phyloP scores from a whole-genome alignment of 345 rosid genomes.

The Acer campestre region DNA sequence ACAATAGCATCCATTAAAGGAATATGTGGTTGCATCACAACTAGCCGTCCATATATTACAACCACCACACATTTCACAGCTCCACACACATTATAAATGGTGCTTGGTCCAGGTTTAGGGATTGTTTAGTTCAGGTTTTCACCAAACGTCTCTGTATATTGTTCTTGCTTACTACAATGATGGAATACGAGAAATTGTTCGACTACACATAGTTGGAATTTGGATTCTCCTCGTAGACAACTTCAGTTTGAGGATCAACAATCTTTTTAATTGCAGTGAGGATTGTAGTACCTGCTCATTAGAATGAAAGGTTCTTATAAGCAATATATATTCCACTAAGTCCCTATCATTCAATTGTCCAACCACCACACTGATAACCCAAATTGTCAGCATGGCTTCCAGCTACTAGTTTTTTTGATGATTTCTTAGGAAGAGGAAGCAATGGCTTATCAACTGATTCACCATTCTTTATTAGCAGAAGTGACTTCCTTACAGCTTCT shows the following conservation, averaged over 20 bases:
- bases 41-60: conserved; percentile 49
- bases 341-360: conserved; percentile 70
- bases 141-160: conserved; percentile 45
- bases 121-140: conserved; percentile 49
- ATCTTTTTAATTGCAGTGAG: conserved; percentile 43
- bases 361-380: conserved; percentile 82
- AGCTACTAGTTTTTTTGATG: conserved; percentile 58
- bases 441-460: conserved; percentile 33
- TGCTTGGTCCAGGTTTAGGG: conserved; percentile 38
- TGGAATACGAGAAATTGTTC: conserved; percentile 42
- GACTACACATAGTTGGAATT: conserved; percentile 37
- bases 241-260: conserved; percentile 33
- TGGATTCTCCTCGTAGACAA: conserved; percentile 41
- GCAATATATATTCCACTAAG: conserved; percentile 15
- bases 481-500: conserved; percentile 78
- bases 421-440: conserved; percentile 62
- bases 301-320: background rate
- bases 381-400: conserved; percentile 71
- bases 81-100: conserved; percentile 44
- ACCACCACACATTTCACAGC: conserved; percentile 44
- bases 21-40: conserved; percentile 43
- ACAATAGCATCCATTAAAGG: conserved; percentile 38
- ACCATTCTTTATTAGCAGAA: conserved; percentile 76
- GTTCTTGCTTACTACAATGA: conserved; percentile 51
- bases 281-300: conserved; percentile 50